Conservation (phyloP, 169 alveolate species). For the Plasmodium ovale region DNA sequence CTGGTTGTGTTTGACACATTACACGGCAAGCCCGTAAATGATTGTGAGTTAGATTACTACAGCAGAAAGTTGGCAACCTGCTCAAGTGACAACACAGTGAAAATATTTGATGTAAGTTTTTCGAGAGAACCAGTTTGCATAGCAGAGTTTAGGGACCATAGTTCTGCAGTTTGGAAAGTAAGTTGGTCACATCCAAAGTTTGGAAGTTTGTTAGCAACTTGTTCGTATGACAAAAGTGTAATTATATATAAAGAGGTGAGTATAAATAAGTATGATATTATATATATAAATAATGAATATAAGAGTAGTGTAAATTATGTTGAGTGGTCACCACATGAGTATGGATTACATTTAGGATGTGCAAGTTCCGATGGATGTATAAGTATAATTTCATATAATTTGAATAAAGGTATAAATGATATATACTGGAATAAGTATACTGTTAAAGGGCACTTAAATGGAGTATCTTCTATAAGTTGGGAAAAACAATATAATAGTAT, state of each 20-base stretch:
- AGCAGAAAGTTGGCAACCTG: conserved; percentile 90
- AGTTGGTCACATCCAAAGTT: conserved; percentile 94
- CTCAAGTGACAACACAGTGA: conserved; percentile 87
- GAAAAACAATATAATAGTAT: conserved; percentile 82
- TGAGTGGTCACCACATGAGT: conserved; percentile 89
- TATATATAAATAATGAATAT: conserved; percentile 82
- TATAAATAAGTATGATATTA: conserved; percentile 80
- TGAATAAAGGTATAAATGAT: conserved; percentile 58
- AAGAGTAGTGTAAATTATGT: conserved; percentile 86
- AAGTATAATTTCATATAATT: conserved; percentile 76
- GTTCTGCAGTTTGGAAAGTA: conserved; percentile 91
- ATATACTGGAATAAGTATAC: conserved; percentile 82
- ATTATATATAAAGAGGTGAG: conserved; percentile 87
- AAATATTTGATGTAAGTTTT: conserved; percentile 82
- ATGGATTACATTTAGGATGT: conserved; percentile 87
- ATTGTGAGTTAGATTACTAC: conserved; percentile 88
- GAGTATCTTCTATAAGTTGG: conserved; percentile 88
- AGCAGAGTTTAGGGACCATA: conserved; percentile 83
- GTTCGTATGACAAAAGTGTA: conserved; percentile 91
- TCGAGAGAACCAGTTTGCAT: conserved; percentile 79
- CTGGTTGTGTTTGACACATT: conserved; percentile 80
- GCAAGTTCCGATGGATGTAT: conserved; percentile 86
- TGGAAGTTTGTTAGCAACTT: conserved; percentile 90
- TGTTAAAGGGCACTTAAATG: conserved; percentile 86
- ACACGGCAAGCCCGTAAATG: conserved; percentile 84